These are phyloP conservation scores for Thymus mandschuricus DNA, from an alignment of 257 asterid species.

Conservation along the genomic window DNA sequence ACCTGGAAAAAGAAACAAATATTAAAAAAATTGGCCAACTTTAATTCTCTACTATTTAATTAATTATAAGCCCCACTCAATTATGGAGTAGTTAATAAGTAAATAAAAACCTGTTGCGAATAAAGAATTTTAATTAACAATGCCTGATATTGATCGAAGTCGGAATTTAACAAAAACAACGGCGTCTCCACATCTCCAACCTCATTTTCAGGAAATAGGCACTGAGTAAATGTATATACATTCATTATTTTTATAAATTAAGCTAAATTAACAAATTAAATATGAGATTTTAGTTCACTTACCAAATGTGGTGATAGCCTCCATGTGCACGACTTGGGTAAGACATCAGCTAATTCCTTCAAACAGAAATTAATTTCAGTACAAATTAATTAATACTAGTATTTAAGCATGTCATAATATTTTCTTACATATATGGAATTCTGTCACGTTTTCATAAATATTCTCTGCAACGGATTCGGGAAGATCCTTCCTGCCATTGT, in stretches of 20 bases:
- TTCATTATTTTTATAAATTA: too few relatives aligned
- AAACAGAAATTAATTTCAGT: background rate
- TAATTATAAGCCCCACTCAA: too few relatives aligned
- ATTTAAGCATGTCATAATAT: too few relatives aligned
- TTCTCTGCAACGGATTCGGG: background rate
- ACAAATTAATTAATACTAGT: too few relatives aligned
- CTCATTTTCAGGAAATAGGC: conserved; percentile 35
- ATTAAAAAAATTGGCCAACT: too few relatives aligned
- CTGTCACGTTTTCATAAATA: background rate
- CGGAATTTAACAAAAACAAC: conserved; percentile 29
- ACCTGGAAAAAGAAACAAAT: background rate
- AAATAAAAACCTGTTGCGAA: too few relatives aligned
- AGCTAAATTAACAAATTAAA: too few relatives aligned
- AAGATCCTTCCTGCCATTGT: conserved; percentile 29
- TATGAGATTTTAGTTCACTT: background rate
- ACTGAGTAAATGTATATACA: conserved; percentile 13
- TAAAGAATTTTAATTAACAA: background rate
- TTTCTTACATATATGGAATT: conserved; percentile 3
- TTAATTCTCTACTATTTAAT: too few relatives aligned
- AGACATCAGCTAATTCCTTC: conserved; percentile 14
- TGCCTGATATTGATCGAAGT: conserved; percentile 37
- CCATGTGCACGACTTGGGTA: conserved; percentile 35
- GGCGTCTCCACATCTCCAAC: conserved; percentile 34
- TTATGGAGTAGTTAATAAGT: too few relatives aligned
- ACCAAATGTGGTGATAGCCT: conserved; percentile 29